phyloP scores from a whole-genome alignment of 163 green algal species.

The Chloromonas sp. region DNA sequence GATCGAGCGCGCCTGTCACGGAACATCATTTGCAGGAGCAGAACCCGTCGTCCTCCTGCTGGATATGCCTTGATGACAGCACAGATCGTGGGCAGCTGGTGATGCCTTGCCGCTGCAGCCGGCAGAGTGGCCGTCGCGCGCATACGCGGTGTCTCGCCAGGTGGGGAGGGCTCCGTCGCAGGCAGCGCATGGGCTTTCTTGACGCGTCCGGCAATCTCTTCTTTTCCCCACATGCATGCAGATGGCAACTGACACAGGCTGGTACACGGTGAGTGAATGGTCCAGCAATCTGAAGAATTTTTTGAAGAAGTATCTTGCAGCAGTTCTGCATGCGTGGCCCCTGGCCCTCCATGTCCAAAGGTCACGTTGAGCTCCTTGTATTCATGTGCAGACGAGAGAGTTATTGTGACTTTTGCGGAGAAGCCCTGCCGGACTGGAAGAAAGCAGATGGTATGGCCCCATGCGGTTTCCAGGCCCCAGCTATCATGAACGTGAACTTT shows the following conservation, averaged over 20 bases:
- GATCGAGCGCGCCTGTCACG: no score
- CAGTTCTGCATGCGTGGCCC: not conserved
- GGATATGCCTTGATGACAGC: not conserved
- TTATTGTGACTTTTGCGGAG: not conserved
- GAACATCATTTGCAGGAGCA: no score
- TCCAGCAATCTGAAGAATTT: not conserved
- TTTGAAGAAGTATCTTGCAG: no score
- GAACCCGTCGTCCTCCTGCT: not conserved
- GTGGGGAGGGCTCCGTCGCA: not conserved
- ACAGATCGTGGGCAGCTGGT: not conserved
- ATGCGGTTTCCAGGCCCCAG: slow-evolving; percentile 25
- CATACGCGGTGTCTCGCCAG: not conserved
- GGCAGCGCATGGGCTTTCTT: not conserved
- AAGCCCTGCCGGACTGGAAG: not conserved
- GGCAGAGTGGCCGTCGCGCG: not conserved
- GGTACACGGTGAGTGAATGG: not conserved
- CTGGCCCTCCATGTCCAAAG: not conserved
- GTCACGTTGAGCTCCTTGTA: not conserved
- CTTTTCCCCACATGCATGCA: not conserved
- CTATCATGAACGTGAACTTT: slow-evolving; percentile 91
- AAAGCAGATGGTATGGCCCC: not conserved
- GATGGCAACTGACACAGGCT: not conserved
- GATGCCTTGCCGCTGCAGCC: not conserved
- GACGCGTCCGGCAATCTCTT: not conserved
- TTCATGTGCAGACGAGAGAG: not conserved